Conservation (phyloP, 2,329 filamentous ascomycete genomes). For the Fusarium virguliforme region DNA sequence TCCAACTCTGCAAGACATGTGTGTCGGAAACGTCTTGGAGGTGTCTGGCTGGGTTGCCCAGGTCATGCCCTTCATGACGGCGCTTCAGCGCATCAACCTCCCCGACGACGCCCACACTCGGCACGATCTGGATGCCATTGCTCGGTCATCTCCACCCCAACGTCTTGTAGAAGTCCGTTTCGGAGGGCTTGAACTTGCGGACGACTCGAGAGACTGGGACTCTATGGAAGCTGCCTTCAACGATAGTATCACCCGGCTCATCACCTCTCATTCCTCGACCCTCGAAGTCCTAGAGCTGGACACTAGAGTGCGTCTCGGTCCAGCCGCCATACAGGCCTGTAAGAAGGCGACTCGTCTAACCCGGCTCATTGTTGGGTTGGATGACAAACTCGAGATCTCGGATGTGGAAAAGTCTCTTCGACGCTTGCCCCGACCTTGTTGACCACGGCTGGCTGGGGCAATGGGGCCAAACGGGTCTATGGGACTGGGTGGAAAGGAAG, state of each 20-base stretch:
- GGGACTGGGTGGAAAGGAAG: too few relatives aligned
- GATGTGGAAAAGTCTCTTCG: constrained; percentile 19
- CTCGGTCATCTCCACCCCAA: not conserved
- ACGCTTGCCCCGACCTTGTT: constrained; percentile 22
- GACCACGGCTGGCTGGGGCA: too few relatives aligned
- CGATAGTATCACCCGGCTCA: not conserved
- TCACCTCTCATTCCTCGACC: constrained; percentile 14
- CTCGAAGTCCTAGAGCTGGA: constrained; percentile 2
- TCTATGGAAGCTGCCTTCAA: not conserved
- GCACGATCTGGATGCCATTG: constrained; percentile 10
- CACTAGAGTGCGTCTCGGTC: not conserved
- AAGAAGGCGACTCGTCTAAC: constrained; percentile 20
- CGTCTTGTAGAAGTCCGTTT: not conserved
- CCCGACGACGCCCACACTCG: not conserved
- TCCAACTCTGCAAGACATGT: constrained; percentile 28
- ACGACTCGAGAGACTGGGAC: not conserved
- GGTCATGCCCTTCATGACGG: constrained; percentile 16
- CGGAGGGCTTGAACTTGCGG: not conserved
- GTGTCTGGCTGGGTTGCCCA: not conserved
- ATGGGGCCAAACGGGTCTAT: too few relatives aligned
- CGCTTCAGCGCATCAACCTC: not conserved
- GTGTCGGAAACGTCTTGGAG: not conserved
- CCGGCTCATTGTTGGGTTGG: not conserved
- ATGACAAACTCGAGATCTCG: not conserved
- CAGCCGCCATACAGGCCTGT: not conserved